Evolutionary conservation across 805 yeast species (phyloP), one percentile per base, ranked within the genome.

Genomic region (Pichia nakasei): DNA sequence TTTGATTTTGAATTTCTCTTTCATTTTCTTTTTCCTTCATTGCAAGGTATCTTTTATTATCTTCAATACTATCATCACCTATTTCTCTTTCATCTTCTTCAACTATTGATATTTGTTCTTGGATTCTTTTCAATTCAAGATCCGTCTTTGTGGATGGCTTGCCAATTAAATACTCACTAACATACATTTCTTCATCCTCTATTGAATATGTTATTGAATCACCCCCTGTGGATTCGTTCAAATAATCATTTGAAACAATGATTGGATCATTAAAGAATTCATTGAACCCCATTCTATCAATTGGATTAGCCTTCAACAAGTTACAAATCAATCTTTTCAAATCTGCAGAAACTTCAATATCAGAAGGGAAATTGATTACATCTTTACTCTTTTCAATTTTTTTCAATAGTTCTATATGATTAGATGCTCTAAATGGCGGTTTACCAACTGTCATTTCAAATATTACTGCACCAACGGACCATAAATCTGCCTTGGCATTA

Each of bases 391-490:
- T 78, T 59, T 89, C 95, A 52, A 93, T 93, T 57, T 82, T 85
- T 61, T 85, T 81, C 56, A 85, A 73, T 44, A 93, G 72, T 59
- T 91, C 97, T 49, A 93, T 80, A 60, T 91, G 97, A 59, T 93
- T 93, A 4, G 84, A 78, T 3, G 98, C 97, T 51, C 84, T 79
- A 61, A 89, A 93, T 0, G 98, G 98, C 1, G 98, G 96, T 61
- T 76, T 83, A n/a, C 97, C 97, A 26, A 85, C 88, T 12, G 85
- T 75, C 96, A 93, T 89, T 63, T 93, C 98, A 63, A 82, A 93
- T 12, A 89, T 67, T 1, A 93, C 97, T 1, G 97, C 94, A 4
- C 98, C 98, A 5, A 91, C 96, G 7, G 97, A 88, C 98, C 98
- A 93, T 50, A 93, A 65, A 60, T 93, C 98, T 0, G 97, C 97